These are phyloP conservation scores for Leishmania gerbilli DNA, from an alignment of 208 protist genomes.

Conservation along the genomic window DNA sequence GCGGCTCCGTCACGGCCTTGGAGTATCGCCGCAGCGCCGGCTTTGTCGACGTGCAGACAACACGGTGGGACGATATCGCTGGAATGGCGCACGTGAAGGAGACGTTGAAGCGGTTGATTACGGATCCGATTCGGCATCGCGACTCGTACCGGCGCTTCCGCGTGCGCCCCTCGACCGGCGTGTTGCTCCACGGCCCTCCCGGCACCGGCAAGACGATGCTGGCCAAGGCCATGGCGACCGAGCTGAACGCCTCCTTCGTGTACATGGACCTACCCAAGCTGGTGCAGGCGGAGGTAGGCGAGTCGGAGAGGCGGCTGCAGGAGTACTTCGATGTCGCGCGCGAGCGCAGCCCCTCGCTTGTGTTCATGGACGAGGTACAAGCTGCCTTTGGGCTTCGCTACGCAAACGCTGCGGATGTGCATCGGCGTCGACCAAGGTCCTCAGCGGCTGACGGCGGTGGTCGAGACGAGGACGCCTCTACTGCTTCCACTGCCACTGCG, in stretches of 20 bases:
- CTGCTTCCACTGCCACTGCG: conserved; percentile 14
- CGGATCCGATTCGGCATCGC: conserved; percentile 40
- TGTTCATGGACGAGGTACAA: conserved; percentile 97
- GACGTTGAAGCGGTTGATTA: conserved; percentile 49
- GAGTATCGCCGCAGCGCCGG: conserved; percentile 57
- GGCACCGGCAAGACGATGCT: conserved; percentile 95
- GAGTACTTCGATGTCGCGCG: conserved; percentile 84
- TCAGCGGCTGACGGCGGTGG: neutral
- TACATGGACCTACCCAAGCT: conserved; percentile 87
- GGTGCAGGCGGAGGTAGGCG: conserved; percentile 90
- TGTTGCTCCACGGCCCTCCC: conserved; percentile 90
- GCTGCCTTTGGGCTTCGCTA: conserved; percentile 72
- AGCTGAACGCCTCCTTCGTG: conserved; percentile 91
- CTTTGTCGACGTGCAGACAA: conserved; percentile 77
- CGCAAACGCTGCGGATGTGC: neutral
- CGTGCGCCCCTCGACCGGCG: conserved; percentile 86
- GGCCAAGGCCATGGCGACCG: conserved; percentile 90
- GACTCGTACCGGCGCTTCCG: conserved; percentile 29
- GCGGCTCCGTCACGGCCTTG: conserved; percentile 46
- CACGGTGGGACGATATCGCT: conserved; percentile 78
- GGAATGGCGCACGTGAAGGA: conserved; percentile 66
- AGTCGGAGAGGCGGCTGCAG: conserved; percentile 86
- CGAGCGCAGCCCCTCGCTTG: conserved; percentile 75
- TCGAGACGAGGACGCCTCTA: neutral
- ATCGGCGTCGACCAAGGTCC: neutral